Percentiles rank a stretch among this genome's conserved stretches.
Conservation (phyloP, 805 yeast species). For the Candida insectorum region DNA sequence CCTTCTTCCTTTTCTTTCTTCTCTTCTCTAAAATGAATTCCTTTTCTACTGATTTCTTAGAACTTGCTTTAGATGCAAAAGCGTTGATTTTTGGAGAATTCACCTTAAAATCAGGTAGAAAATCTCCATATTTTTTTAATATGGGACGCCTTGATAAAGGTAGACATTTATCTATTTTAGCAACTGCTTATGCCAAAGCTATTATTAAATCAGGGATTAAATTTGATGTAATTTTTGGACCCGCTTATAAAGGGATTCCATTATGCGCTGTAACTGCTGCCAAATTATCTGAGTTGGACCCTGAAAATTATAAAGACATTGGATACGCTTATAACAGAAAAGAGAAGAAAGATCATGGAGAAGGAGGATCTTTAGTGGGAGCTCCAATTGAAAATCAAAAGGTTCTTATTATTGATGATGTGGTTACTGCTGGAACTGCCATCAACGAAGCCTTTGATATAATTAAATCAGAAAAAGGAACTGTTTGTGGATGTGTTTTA, state of each 20-base stretch:
- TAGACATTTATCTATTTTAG: slow-evolving; percentile 70
- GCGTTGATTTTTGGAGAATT: slow-evolving; percentile 87
- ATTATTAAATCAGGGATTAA: slow-evolving; percentile 77
- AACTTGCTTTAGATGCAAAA: slow-evolving; percentile 74
- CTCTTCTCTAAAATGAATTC: slow-evolving; percentile 27
- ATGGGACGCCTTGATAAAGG: slow-evolving; percentile 88
- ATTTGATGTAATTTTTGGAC: slow-evolving; percentile 92
- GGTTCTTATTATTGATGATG: slow-evolving; percentile 89
- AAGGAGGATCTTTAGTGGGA: slow-evolving; percentile 95
- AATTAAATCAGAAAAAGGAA: slow-evolving; percentile 65
- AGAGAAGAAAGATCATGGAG: slow-evolving; percentile 97
- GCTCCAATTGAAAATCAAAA: slow-evolving; percentile 65
- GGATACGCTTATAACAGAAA: slow-evolving; percentile 96
- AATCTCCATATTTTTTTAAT: slow-evolving; percentile 95
- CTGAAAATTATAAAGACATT: slow-evolving; percentile 66
- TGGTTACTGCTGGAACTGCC: slow-evolving; percentile 98
- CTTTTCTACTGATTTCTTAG: slow-evolving; percentile 67
- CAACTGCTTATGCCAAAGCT: slow-evolving; percentile 84
- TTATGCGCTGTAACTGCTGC: slow-evolving; percentile 90
- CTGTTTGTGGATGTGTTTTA: slow-evolving; percentile 78
- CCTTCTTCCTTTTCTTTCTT: slow-evolving; percentile 7
- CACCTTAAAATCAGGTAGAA: slow-evolving; percentile 88
- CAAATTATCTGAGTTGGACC: slow-evolving; percentile 86
- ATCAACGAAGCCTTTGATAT: slow-evolving; percentile 89
- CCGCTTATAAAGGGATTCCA: slow-evolving; percentile 97